Evolutionary conservation across 2,329 filamentous ascomycete genomes (phyloP), one percentile per base, ranked within the genome.

Genomic region (Trichoderma sp.): DNA sequence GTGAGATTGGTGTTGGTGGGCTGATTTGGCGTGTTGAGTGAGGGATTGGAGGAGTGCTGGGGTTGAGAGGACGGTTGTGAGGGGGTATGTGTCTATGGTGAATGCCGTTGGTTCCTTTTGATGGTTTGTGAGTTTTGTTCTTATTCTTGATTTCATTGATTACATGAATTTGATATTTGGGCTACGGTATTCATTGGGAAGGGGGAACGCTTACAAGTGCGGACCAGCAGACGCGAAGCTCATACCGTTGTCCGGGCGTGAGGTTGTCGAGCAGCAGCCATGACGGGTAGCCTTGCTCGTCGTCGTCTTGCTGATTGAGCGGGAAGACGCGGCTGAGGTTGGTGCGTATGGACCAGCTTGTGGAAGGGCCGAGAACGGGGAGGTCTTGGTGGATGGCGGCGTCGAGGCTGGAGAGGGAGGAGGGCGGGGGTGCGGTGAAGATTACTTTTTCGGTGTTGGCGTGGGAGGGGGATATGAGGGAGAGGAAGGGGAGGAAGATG

Each of bases 401-500:
- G n/a, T 79, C 76, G 9, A 79, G 75, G 24, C 78, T 76, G 18
- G 79, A 77, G 11, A 78, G 75, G 21, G 92, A 89, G 63, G 93
- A 84, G 73, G 87, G 83, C 80, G 90, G 83, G 38, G 87, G 83
- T 38, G 85, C 82, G 45, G 93, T 87, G 86, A 99, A 98, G 81
- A 98, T 94, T 79, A 90, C 88, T 85, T 99, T 99, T 83, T 98
- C 97, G 74, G 93, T 93, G 83, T 99, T 98, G 83, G 93, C 95
- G 27, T 78, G 41, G 41, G 74, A 79, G 14, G 77, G 71, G 35
- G 65, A 16, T 21, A 77, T 21, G 56, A 77, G 27, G 14, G 73
- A 38, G 14, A 73, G 38, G 62, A 79, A n/a, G 50, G 82, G 45
- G n/a, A 79, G 14, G 14, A 76, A 56, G 6, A 79, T 65, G 31